Conservation (phyloP, 352 stramenopile species). For the Phytophthora quininea region DNA sequence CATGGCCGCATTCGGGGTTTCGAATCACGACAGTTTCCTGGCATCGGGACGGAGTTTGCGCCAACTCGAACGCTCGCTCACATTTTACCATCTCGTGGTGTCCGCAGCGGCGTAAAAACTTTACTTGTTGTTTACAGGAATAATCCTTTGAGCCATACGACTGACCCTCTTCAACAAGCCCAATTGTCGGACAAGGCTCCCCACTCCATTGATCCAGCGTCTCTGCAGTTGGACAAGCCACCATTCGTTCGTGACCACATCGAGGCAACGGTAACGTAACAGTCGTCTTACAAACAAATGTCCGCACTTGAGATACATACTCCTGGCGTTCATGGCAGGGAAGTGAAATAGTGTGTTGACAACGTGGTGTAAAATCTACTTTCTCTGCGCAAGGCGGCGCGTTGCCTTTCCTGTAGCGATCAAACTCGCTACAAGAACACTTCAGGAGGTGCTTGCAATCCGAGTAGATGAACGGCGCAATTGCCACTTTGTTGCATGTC, state of each 20-base stretch:
- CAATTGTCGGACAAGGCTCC: conserved; percentile 31
- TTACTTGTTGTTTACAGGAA: conserved; percentile 61
- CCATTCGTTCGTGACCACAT: conserved; percentile 61
- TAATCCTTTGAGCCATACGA: conserved; percentile 76
- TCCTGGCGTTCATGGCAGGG: conserved; percentile 64
- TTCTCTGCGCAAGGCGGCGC: conserved; percentile 57
- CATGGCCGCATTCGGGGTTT: conserved; percentile 79
- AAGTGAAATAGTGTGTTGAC: conserved; percentile 63
- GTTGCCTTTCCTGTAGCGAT: conserved; percentile 46
- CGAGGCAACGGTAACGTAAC: conserved; percentile 59
- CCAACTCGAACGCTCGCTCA: conserved; percentile 75
- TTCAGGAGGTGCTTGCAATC: conserved; percentile 70
- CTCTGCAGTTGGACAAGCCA: conserved; percentile 56
- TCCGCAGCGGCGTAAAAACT: conserved; percentile 67
- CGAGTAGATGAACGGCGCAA: conserved; percentile 70
- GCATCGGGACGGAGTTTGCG: conserved; percentile 49
- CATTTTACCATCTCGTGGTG: conserved; percentile 64
- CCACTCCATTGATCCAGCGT: conserved; percentile 60
- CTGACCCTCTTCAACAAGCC: conserved; percentile 61
- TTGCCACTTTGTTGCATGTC: conserved; percentile 57
- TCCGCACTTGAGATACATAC: conserved; percentile 26
- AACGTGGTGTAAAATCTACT: conserved; percentile 69
- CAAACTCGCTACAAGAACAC: conserved; percentile 74
- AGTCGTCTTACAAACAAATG: conserved; percentile 63
- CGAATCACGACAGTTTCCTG: conserved; percentile 44